phyloP scores from a whole-genome alignment of 176 grass and related monocot genomes.

The Chrysopogon serrulatus region DNA sequence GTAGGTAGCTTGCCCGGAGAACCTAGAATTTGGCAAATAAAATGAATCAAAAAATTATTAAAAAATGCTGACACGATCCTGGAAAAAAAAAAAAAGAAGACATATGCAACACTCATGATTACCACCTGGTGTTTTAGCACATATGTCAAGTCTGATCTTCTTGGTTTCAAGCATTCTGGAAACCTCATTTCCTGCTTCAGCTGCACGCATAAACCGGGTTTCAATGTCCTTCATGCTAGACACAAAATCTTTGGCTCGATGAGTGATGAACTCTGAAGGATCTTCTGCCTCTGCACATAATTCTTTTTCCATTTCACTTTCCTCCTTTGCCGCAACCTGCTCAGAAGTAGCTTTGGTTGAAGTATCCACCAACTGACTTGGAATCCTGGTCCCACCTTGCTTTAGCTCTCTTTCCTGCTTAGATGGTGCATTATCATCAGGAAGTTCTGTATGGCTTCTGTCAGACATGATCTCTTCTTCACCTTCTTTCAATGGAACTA shows the following conservation, averaged over 20 bases:
- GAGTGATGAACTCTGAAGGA: slow-evolving; percentile 87
- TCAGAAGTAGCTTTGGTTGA: slow-evolving; percentile 34
- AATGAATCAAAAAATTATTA: neutral
- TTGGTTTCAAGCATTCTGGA: slow-evolving; percentile 92
- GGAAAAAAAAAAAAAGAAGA: neutral
- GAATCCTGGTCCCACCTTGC: slow-evolving; percentile 15
- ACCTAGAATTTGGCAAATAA: slow-evolving; percentile 30
- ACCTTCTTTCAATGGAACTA: slow-evolving; percentile 36
- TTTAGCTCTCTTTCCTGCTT: slow-evolving; percentile 7
- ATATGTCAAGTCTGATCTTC: slow-evolving; percentile 82
- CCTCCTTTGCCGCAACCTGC: slow-evolving; percentile 31
- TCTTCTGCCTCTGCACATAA: slow-evolving; percentile 62
- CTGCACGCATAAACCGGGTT: slow-evolving; percentile 64
- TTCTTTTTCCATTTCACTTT: slow-evolving; percentile 50
- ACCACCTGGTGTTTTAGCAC: slow-evolving; percentile 51
- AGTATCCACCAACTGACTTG: slow-evolving; percentile 4
- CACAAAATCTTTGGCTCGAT: slow-evolving; percentile 86
- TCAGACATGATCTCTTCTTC: neutral
- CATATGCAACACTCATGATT: neutral
- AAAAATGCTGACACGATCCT: neutral
- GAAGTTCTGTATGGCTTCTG: slow-evolving; percentile 28
- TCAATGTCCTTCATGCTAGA: slow-evolving; percentile 93
- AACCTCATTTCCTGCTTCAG: slow-evolving; percentile 77
- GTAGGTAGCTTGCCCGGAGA: slow-evolving; percentile 56
- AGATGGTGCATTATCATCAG: slow-evolving; percentile 5